Base-by-base conservation (phyloP, 805 yeast genomes). In the Blastobotrys peoriensis region DNA sequence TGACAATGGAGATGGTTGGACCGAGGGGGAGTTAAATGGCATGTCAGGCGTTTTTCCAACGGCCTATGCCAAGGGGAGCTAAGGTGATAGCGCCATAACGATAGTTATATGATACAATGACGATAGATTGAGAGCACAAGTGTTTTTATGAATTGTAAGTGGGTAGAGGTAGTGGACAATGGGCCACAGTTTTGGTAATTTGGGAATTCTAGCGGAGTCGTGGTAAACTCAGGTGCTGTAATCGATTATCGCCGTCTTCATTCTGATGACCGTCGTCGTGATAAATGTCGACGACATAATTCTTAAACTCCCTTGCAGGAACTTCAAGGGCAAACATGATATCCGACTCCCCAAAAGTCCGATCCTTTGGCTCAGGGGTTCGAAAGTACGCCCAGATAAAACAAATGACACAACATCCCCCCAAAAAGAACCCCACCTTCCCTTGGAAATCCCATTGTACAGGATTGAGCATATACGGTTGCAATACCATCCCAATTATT, bases 1-100 rank as follows among this genome's bases (percentile, higher is more conserved):
- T 22, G 86, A 79, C 41, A 84, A 82, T 42, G 89, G 87, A 6
- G 74, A 75, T 33, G 98, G 98, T 0, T 93, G 99, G 99, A 89
- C 97, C 1, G 84, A 81, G 53, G 98, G 97, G 9, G 91, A 85
- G 59, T 47, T 83, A 4, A 69, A 78, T 50, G 93, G 91, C 0
- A 51, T 49, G 5, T 68, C 66, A 16, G 95, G 95, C 1, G 60
- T 83, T 44, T 81, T 86, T 63, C 98, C 98, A 4, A 80, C 93
- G 0, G 70, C 83, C 49, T 89, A 89, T 61, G 81, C 79, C 41
- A 50, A 47, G 41, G 8, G 8, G 10, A 25, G 18, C 17, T 33
- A 17, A n/a, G n/a, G n/a, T n/a, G n/a, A n/a, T n/a, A n/a, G n/a
- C n/a, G n/a, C n/a, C n/a, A n/a, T n/a, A n/a, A n/a, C n/a, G n/a